Conservation (phyloP, 345 rosid genomes). For the Brassica cretica region DNA sequence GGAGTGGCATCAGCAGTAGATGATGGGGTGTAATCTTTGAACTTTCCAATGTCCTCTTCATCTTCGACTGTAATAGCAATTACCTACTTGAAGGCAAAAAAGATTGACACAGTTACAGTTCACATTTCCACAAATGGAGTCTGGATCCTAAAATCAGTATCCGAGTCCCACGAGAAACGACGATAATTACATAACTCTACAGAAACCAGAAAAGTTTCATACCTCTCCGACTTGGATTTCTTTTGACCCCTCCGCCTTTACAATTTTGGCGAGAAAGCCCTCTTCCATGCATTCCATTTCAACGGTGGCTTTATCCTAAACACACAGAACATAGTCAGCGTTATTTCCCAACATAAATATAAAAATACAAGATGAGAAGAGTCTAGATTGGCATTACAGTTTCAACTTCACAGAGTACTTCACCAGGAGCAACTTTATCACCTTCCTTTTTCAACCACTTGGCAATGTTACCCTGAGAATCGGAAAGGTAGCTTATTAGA, state of each 20-base stretch:
- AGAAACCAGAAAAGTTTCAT: conserved; percentile 24
- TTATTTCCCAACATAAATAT: neutral
- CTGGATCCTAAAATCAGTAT: conserved; percentile 2
- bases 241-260: conserved; percentile 79
- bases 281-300: conserved; percentile 99
- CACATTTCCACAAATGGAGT: conserved; percentile 11
- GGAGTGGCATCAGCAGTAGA: conserved; percentile 50
- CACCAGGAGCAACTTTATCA: conserved; percentile 85
- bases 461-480: conserved; percentile 89
- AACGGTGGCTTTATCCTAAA: conserved; percentile 94
- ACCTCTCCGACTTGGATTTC: conserved; percentile 99
- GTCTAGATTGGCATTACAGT: conserved; percentile 54
- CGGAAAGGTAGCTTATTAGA: conserved; percentile 28
- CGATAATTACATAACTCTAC: conserved; percentile 2
- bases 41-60: conserved; percentile 77
- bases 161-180: neutral
- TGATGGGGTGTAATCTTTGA: conserved; percentile 83
- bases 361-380: conserved; percentile 1
- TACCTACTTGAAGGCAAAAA: conserved; percentile 46
- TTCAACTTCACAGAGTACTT: conserved; percentile 99
- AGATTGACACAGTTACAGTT: conserved; percentile 18
- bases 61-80: conserved; percentile 95
- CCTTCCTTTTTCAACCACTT: conserved; percentile 99
- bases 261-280: conserved; percentile 92
- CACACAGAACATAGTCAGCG: conserved; percentile 6